Evolutionary conservation across 257 asterid species (phyloP).

Genomic region (Nemophila menziesii): DNA sequence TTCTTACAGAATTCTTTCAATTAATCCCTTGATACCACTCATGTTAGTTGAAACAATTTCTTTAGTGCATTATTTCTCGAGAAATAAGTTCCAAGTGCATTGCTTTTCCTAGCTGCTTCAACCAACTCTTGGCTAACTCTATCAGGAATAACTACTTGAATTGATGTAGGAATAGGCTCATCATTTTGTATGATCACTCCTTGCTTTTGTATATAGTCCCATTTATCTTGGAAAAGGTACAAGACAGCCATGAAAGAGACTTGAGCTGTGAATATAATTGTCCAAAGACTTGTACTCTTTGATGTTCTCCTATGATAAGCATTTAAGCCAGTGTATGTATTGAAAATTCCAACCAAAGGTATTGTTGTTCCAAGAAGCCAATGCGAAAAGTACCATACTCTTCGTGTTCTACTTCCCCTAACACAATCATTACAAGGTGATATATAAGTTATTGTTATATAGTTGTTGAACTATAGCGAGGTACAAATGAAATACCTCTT

Average conservation of each 20-base stretch:
- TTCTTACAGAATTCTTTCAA: no score
- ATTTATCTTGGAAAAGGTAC: slow-evolving; percentile 76
- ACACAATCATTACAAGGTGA: not conserved
- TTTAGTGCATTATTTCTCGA: slow-evolving; percentile 56
- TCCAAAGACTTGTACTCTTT: slow-evolving; percentile 40
- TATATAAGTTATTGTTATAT: not conserved
- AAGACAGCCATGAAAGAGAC: slow-evolving; percentile 55
- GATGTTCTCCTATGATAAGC: slow-evolving; percentile 56
- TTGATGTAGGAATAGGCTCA: slow-evolving; percentile 4
- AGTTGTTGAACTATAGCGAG: not conserved
- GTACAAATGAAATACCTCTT: slow-evolving; percentile 28
- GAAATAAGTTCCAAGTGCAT: slow-evolving; percentile 63
- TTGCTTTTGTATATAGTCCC: slow-evolving; percentile 66
- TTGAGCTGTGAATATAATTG: slow-evolving; percentile 58
- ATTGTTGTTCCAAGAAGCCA: slow-evolving; percentile 64
- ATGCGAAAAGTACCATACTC: slow-evolving; percentile 54
- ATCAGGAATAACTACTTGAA: slow-evolving; percentile 10
- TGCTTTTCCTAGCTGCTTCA: slow-evolving; percentile 54
- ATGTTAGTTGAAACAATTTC: slow-evolving; percentile 60
- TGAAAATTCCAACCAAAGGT: slow-evolving; percentile 46
- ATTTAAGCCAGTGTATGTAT: slow-evolving; percentile 56
- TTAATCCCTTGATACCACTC: no score
- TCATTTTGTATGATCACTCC: slow-evolving; percentile 15
- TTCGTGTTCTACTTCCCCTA: slow-evolving; percentile 52
- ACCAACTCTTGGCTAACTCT: slow-evolving; percentile 7